phyloP scores from a whole-genome alignment of 2,329 filamentous ascomycete genomes.

The Penicillium sp. region DNA sequence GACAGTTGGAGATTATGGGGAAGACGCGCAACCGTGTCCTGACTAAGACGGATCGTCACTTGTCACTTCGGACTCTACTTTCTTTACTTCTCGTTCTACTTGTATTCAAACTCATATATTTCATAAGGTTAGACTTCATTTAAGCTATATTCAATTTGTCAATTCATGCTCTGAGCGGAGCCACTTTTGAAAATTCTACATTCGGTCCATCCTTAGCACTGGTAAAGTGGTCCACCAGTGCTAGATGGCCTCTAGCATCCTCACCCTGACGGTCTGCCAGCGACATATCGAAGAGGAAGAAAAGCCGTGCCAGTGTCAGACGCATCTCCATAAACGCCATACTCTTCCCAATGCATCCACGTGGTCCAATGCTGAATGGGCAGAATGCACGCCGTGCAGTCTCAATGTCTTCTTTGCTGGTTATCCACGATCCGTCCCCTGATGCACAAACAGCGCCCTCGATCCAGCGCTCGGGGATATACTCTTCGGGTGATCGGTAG shows the following conservation, averaged over 20 bases:
- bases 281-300: constrained; percentile 40
- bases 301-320: constrained; percentile 35
- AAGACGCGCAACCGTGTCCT: constrained; percentile 24
- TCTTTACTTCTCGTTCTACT: no score
- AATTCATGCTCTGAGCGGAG: background rate
- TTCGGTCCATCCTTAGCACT: constrained; percentile 37
- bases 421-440: constrained; percentile 33
- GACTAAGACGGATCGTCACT: constrained; percentile 2
- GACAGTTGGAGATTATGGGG: background rate
- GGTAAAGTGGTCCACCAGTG: constrained; percentile 38
- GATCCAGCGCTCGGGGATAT: constrained; percentile 62
- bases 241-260: constrained; percentile 33
- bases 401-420: constrained; percentile 47
- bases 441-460: constrained; percentile 42
- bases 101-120: no score
- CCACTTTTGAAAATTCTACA: constrained; percentile 25
- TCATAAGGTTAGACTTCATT: no score
- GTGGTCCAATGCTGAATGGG: constrained; percentile 48
- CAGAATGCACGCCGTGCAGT: constrained; percentile 65
- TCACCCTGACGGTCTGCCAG: constrained; percentile 33
- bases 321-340: constrained; percentile 43
- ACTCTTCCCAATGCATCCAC: constrained; percentile 42
- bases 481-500: constrained; percentile 56
- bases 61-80: background rate
- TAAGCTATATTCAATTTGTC: background rate